Percentiles rank a stretch among this genome's conserved stretches.
Evolutionary conservation across 139 green algal genomes (phyloP).

Genomic region (Limnomonas spitsbergensis): DNA sequence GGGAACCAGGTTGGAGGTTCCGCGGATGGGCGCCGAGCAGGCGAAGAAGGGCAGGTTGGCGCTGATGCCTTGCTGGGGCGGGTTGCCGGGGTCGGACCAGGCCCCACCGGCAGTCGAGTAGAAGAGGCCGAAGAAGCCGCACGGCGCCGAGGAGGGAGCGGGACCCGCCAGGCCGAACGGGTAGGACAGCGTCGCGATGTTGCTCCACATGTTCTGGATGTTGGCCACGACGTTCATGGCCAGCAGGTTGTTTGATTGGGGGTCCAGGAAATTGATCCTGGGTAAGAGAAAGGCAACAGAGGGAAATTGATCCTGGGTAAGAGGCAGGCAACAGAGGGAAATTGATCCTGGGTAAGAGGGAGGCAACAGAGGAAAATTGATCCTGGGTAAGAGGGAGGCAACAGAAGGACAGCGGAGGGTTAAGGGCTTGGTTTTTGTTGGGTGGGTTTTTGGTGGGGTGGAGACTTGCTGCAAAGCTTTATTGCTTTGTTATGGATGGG

Average conservation of each 20-base stretch:
- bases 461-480: no score
- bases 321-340: no score
- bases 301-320: no score
- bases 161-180: background rate
- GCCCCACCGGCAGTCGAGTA: background rate
- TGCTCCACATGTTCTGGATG: background rate
- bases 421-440: no score
- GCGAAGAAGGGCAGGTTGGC: constrained; percentile 7
- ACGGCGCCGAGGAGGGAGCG: background rate
- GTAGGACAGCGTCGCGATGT: constrained; percentile 3
- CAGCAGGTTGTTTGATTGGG: background rate
- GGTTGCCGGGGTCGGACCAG: background rate
- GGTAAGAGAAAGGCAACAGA: no score
- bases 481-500: no score
- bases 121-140: constrained; percentile 8
- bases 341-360: no score
- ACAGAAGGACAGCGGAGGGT: no score
- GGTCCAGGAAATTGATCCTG: constrained; percentile 7
- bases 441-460: no score
- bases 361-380: no score
- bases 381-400: no score
- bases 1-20: background rate
- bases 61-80: background rate
- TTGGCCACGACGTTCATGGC: constrained; percentile 5
- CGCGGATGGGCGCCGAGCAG: background rate